Conservation (phyloP, 208 protist species). For the Wallacemonas sp. region DNA sequence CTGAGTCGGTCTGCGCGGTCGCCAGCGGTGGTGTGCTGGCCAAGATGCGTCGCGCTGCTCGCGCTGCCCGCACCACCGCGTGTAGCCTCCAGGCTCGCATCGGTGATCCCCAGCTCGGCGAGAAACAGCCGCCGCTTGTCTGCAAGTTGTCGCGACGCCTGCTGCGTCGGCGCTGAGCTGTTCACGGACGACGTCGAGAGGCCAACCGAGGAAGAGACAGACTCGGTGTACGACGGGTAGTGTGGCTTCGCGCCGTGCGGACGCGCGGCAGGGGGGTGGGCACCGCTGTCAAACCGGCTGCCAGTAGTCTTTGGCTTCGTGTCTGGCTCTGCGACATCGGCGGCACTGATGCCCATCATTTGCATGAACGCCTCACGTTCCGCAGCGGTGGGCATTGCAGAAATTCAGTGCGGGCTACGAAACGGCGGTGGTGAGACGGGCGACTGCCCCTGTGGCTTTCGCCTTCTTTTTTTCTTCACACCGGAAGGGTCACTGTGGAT, state of each 20-base stretch:
- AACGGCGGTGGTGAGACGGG: neutral
- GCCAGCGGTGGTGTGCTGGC: neutral
- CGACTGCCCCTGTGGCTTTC: neutral
- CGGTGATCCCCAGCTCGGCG: constrained; percentile 13
- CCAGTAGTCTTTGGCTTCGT: neutral
- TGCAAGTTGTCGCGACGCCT: neutral
- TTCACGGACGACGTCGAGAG: neutral
- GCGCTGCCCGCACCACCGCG: neutral
- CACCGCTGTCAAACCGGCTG: neutral
- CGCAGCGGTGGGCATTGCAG: constrained; percentile 13
- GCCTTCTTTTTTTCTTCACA: neutral
- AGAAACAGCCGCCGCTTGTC: constrained; percentile 14
- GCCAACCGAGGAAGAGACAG: constrained; percentile 1
- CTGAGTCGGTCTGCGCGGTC: neutral
- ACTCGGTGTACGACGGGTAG: neutral
- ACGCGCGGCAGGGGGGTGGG: neutral
- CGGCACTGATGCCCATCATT: constrained; percentile 64
- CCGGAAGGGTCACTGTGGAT: no score
- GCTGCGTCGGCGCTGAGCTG: neutral
- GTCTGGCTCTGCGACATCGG: constrained; percentile 64
- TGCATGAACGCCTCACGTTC: constrained; percentile 76
- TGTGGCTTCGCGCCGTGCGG: neutral
- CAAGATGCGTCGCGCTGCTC: neutral
- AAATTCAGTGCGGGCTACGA: constrained; percentile 6
- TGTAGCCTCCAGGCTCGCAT: constrained; percentile 2